These are phyloP conservation scores for Pseudocercospora fijiensis DNA, from an alignment of 2,329 filamentous ascomycete genomes.

Conservation along the genomic window DNA sequence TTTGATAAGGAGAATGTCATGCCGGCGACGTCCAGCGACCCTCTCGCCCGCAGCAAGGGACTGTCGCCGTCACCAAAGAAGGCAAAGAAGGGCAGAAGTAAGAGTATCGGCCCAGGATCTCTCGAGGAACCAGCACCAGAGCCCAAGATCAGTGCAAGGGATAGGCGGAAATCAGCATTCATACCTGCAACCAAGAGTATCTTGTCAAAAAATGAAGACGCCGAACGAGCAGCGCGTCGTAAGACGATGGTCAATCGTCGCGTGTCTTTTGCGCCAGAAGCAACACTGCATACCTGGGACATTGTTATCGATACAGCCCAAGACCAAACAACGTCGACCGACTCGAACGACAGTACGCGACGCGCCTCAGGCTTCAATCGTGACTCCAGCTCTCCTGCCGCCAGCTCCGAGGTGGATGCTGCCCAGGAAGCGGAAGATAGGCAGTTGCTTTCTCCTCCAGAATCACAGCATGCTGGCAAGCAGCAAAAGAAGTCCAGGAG, in stretches of 20 bases:
- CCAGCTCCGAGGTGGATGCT: slow-evolving; percentile 54
- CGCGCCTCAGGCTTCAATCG: slow-evolving; percentile 63
- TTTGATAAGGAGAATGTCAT: slow-evolving; percentile 40
- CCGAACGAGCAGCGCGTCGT: slow-evolving; percentile 68
- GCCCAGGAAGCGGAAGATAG: slow-evolving; percentile 54
- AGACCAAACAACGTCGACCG: slow-evolving; percentile 76
- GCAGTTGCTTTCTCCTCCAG: slow-evolving; percentile 30
- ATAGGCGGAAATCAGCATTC: slow-evolving; percentile 46
- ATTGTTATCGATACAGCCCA: slow-evolving; percentile 78
- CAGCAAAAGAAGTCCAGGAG: slow-evolving; percentile 62
- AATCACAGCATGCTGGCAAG: slow-evolving; percentile 63
- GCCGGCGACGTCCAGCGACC: slow-evolving; percentile 36
- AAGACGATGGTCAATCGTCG: slow-evolving; percentile 76
- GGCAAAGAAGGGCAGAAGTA: slow-evolving; percentile 76
- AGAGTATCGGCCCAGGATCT: slow-evolving; percentile 91
- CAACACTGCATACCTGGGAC: slow-evolving; percentile 95
- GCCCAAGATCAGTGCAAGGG: slow-evolving; percentile 33
- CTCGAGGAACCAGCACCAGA: slow-evolving; percentile 67
- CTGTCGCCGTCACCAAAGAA: slow-evolving; percentile 31
- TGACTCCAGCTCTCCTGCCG: slow-evolving; percentile 37
- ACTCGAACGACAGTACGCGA: slow-evolving; percentile 69
- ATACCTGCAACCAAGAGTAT: slow-evolving; percentile 53
- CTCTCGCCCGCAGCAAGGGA: slow-evolving; percentile 26
- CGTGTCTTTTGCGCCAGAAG: slow-evolving; percentile 95
- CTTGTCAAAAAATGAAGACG: slow-evolving; percentile 59